Conservation (phyloP, 495 filamentous ascomycete genomes). For the Xylaria flabelliformis region DNA sequence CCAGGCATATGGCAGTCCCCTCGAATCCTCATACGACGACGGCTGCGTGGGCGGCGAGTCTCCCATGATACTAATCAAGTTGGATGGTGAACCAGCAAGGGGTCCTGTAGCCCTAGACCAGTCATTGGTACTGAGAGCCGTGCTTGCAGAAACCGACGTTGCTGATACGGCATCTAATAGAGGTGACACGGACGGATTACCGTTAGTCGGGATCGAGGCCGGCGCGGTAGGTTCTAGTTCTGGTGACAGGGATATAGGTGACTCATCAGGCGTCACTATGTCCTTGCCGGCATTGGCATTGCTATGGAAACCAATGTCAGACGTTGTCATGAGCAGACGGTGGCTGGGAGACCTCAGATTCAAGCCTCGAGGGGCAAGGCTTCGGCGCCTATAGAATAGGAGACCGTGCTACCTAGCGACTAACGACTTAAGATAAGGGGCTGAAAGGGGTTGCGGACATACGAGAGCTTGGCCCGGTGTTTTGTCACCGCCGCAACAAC, state of each 20-base stretch:
- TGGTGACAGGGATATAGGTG: conserved; percentile 46
- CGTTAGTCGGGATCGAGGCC: conserved; percentile 44
- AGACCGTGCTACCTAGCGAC: background rate
- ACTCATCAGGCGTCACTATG: conserved; percentile 48
- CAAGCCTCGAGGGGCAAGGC: background rate
- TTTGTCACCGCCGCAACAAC: conserved; percentile 60
- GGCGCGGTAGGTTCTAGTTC: conserved; percentile 49
- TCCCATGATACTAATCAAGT: conserved; percentile 59
- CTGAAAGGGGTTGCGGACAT: conserved; percentile 32
- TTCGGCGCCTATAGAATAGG: conserved; percentile 4
- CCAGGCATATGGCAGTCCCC: conserved; percentile 52
- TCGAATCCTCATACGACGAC: conserved; percentile 60
- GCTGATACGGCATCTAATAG: conserved; percentile 53
- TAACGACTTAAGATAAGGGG: background rate
- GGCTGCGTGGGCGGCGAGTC: conserved; percentile 61
- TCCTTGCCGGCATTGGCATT: conserved; percentile 41
- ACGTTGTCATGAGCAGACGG: background rate
- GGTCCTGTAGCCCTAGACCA: conserved; percentile 57
- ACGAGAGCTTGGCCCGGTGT: conserved; percentile 59
- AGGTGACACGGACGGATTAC: conserved; percentile 47
- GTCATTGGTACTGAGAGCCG: conserved; percentile 57
- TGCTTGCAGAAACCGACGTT: conserved; percentile 54
- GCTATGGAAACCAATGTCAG: conserved; percentile 40
- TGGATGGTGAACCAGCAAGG: conserved; percentile 60
- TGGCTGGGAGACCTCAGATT: background rate